phyloP scores from a whole-genome alignment of 257 asterid species.

The Gentiana macrophylla region DNA sequence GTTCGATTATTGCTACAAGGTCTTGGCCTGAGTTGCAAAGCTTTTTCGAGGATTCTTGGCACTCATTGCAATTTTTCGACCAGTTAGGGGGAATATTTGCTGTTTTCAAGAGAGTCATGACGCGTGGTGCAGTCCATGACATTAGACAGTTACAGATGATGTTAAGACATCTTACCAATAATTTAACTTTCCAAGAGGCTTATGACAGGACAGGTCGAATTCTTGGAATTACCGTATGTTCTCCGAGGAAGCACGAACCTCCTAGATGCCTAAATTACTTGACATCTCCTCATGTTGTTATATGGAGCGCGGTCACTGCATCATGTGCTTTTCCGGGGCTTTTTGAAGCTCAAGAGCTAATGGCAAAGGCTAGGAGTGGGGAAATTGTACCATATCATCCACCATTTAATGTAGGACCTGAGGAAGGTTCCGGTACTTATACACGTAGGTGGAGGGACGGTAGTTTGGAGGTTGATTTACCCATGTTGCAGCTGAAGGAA shows the following conservation, averaged over 20 bases:
- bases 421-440: constrained; percentile 51
- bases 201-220: constrained; percentile 91
- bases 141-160: constrained; percentile 71
- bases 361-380: constrained; percentile 92
- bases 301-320: constrained; percentile 98
- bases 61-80: constrained; percentile 70
- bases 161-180: constrained; percentile 78
- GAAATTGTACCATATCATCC: constrained; percentile 96
- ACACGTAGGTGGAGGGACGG: constrained; percentile 97
- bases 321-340: constrained; percentile 98
- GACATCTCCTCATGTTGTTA: constrained; percentile 97
- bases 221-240: constrained; percentile 87
- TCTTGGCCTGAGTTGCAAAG: constrained; percentile 98
- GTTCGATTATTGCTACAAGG: constrained; percentile 74
- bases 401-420: constrained; percentile 88
- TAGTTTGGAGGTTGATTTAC: constrained; percentile 91
- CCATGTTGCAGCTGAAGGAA: constrained; percentile 96
- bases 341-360: constrained; percentile 94
- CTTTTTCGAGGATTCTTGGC: constrained; percentile 92
- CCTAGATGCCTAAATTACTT: constrained; percentile 95
- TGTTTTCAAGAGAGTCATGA: constrained; percentile 73
- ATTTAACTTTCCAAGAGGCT: constrained; percentile 96
- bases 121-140: constrained; percentile 88
- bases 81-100: constrained; percentile 70
- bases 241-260: constrained; percentile 96